These are phyloP conservation scores for Polyporus arcularius DNA, from an alignment of 768 basidiomycete species.

Conservation along the genomic window DNA sequence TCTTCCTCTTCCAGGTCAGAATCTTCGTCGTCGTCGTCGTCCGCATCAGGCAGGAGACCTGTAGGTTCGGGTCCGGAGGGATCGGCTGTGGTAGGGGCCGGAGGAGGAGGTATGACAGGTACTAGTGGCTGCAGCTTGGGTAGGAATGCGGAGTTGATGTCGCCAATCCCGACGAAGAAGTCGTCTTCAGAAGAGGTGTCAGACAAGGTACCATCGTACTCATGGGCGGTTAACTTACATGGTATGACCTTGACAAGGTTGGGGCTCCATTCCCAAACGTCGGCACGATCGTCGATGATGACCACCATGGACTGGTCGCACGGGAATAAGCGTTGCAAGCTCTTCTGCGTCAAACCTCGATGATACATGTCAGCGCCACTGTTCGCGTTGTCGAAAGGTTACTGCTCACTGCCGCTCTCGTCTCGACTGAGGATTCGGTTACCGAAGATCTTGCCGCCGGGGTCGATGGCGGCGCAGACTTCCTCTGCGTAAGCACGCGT, in stretches of 20 bases:
- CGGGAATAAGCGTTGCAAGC: slow-evolving; percentile 88
- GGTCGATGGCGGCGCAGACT: slow-evolving; percentile 93
- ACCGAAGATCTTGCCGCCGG: slow-evolving; percentile 81
- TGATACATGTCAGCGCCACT: slow-evolving; percentile 17
- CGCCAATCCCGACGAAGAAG: slow-evolving; percentile 97
- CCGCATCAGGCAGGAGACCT: background rate
- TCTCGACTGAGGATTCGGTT: slow-evolving; percentile 89
- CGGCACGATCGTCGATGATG: slow-evolving; percentile 96
- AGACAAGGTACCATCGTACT: slow-evolving; percentile 11
- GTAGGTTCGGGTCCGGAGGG: background rate
- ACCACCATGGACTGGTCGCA: slow-evolving; percentile 99
- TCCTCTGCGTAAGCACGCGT: slow-evolving; percentile 95
- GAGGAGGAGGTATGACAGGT: slow-evolving; percentile 33
- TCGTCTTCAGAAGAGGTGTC: slow-evolving; percentile 61
- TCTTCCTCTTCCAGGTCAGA: slow-evolving; percentile 11
- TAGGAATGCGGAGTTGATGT: slow-evolving; percentile 94
- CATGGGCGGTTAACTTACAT: slow-evolving; percentile 53
- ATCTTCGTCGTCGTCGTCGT: slow-evolving; percentile 15
- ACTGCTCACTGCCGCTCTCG: slow-evolving; percentile 87
- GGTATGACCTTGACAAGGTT: slow-evolving; percentile 97
- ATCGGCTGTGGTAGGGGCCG: slow-evolving; percentile 9
- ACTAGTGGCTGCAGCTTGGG: slow-evolving; percentile 71
- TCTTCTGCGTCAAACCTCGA: slow-evolving; percentile 87
- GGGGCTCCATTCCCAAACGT: slow-evolving; percentile 98
- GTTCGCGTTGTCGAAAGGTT: background rate